Evolutionary conservation across 1,284 basidiomycete species (phyloP), one percentile per base, ranked within the genome.

Genomic region (Ceratobasidium sp.): DNA sequence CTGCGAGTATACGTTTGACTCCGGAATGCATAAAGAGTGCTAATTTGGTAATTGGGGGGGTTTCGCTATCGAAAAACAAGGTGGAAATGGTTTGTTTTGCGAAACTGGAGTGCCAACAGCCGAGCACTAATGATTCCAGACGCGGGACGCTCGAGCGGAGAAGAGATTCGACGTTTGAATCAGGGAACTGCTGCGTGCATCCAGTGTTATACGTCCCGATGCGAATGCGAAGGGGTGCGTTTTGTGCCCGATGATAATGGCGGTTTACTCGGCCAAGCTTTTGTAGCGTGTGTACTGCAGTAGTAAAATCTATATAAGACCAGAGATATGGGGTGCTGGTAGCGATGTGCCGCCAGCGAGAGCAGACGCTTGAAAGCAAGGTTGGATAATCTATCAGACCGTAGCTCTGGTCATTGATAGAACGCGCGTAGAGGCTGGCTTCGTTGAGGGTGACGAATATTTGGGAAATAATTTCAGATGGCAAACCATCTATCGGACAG

Each of bases 371-470:
- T 16, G 56, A 59, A 31, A 71, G 41, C 31, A 46, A 13, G 11
- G 29, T 59, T 29, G 56, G 29, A 61, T 71, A 61, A 22, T 71
- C 39, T 39, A 27, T 41, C 1, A 27, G 9, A 16, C 41, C 27
- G 24, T 71, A 31, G 37, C 51, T 34, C 14, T 11, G 8, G 27
- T 27, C 54, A 8, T 16, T 4, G 9, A 34, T 11, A 43, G 34
- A 34, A 34, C 54, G 54, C 29, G 54, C 54, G 16, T 58, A 58
- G 14, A 31, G 54, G 29, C 29, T 31, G 1, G 27, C 27, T 34
- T 58, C 54, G 13, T 58, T 58, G 29, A 61, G 27, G 19, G n/a
- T 59, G 22, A 59, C 43, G 34, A 71, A 71, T 29, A 71, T 71
- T 16, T 34, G 34, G 16, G 68, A 58, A 13, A 71, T 8, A 27